A percentile compares a stretch with the other conserved stretches of the same genome.
These are phyloP conservation scores for Zygosaccharomyces lentus DNA, from an alignment of 805 yeast genomes.

Conservation along the genomic window DNA sequence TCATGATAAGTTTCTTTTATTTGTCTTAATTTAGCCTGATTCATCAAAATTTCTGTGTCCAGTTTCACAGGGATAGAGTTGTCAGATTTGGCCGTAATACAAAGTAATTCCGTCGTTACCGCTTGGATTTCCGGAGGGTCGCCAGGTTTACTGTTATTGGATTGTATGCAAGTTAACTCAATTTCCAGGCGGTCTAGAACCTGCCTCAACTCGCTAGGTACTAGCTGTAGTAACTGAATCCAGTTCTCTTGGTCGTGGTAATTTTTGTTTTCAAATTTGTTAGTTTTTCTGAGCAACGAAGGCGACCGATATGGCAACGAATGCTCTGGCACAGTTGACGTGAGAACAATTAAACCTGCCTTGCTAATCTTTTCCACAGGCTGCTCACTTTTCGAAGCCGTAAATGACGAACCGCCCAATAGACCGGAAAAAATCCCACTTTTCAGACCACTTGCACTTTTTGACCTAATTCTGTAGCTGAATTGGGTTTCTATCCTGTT, in stretches of 20 bases:
- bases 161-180: conserved; percentile 33
- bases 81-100: conserved; percentile 35
- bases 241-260: conserved; percentile 37
- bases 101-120: conserved; percentile 32
- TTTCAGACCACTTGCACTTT: conserved; percentile 17
- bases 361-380: conserved; percentile 10
- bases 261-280: conserved; percentile 34
- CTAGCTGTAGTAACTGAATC: conserved; percentile 24
- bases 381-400: conserved; percentile 5
- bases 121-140: conserved; percentile 33
- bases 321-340: conserved; percentile 33
- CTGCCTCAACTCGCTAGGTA: conserved; percentile 31
- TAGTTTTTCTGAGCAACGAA: conserved; percentile 36
- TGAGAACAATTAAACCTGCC: conserved; percentile 33
- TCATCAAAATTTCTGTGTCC: conserved; percentile 32
- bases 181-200: conserved; percentile 29
- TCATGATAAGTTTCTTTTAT: conserved; percentile 25
- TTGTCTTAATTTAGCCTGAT: conserved; percentile 21
- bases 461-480: conserved; percentile 26
- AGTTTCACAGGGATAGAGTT: conserved; percentile 41
- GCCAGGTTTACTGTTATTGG: conserved; percentile 29
- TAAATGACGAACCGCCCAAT: conserved; percentile 10
- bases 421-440: conserved; percentile 29
- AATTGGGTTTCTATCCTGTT: conserved; percentile 27
- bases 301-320: conserved; percentile 40